Base-by-base conservation (phyloP, 345 rosid species). In the Brassica juncea region DNA sequence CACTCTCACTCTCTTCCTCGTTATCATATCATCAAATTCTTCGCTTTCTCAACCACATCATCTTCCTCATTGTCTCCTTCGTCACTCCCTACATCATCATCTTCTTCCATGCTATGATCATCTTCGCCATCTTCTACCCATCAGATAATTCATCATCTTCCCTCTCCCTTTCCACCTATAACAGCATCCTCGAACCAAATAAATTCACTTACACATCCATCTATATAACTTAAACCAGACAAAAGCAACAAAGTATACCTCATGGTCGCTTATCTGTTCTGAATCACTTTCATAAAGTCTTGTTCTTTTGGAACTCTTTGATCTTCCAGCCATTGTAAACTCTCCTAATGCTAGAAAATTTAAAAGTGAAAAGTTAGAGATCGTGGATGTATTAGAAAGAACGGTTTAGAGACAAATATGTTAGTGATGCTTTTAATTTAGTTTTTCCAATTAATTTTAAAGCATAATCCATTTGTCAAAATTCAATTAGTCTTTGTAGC, bases 1-100 rank as follows among this genome's bases (percentile, higher is more conserved):
- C 77, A 47, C 71, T 74, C 71, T 80, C 84, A 90, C 97, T 84
- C 84, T 89, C 84, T 83, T 68, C 83, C 4, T 77, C 81, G 11
- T 27, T 68, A 2, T 73, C 74, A 8, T 31, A 31, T 57, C 79
- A 39, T 9, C 12, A 39, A 2, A 35, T 6, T 35, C 9, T 6
- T 35, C 39, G 39, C 47, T 39, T 16, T 66, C 85, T 6, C 1
- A 19, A 14, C 75, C 9, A 35, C 87, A 9, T 64, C 76, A 0
- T 42, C 76, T 68, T 64, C 81, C 11, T 77, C 81, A n/a, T 32
- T 67, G 1, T 71, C 76, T 12, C 37, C 82, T 19, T 80, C 81
- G 4, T 66, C 84, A 10, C 70, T 80, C 15, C 68, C 83, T 19
- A 37, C 81, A 8, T 78, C 52, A 0, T 30, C 74, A 55, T 60